Evolutionary conservation across 306 rosid species (phyloP).

Genomic region (Pyrus communis): DNA sequence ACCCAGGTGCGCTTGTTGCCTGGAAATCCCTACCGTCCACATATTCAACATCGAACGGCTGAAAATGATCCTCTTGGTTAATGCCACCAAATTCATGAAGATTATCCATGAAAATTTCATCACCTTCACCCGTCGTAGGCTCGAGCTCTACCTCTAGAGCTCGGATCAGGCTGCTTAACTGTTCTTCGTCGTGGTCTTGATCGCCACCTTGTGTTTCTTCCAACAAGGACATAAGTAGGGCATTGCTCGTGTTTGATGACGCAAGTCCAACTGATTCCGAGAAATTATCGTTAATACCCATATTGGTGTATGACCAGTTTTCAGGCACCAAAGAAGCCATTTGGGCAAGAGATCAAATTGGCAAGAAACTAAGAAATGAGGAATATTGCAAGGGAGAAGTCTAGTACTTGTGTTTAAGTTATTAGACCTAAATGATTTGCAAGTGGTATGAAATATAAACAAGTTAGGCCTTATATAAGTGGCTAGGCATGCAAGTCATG

Average conservation of each 20-base stretch:
- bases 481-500: not conserved
- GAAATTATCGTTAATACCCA: not conserved
- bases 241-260: not conserved
- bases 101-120: not conserved
- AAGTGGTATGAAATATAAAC: not conserved
- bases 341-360: not conserved
- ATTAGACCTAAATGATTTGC: not conserved
- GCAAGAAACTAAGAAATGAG: not conserved
- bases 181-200: slow-evolving; percentile 14
- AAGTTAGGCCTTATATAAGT: not conserved
- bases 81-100: not conserved
- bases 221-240: slow-evolving; percentile 9
- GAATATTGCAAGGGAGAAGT: not conserved
- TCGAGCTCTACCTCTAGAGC: slow-evolving; percentile 8
- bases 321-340: slow-evolving; percentile 16
- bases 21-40: not conserved
- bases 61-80: not conserved
- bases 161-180: slow-evolving; percentile 2
- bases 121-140: not conserved
- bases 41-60: not conserved
- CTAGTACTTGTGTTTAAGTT: not conserved
- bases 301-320: slow-evolving; percentile 9
- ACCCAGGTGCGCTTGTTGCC: not conserved
- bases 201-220: slow-evolving; percentile 15
- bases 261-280: not conserved